These are phyloP conservation scores for Cladophialophora exuberans DNA, from an alignment of 2,329 filamentous ascomycete species.

Conservation along the genomic window DNA sequence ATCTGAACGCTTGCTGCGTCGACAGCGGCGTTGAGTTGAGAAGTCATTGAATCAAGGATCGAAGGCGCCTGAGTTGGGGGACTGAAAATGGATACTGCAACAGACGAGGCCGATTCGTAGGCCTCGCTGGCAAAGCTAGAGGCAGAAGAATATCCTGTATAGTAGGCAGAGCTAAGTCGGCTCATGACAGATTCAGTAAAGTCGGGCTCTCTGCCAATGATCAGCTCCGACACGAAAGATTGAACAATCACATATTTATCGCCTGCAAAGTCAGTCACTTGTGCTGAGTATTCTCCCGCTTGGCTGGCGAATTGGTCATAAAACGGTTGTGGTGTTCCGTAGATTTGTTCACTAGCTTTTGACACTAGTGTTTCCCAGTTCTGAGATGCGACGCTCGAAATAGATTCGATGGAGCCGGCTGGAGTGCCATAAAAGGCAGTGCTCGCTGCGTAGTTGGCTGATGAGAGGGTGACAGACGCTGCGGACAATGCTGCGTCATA, in stretches of 20 bases:
- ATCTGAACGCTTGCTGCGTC: constrained; percentile 61
- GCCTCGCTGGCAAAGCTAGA: constrained; percentile 57
- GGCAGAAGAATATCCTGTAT: constrained; percentile 60
- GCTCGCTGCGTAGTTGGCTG: constrained; percentile 46
- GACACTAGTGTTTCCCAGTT: constrained; percentile 68
- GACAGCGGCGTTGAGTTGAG: constrained; percentile 62
- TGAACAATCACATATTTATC: constrained; percentile 72
- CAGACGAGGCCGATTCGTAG: constrained; percentile 46
- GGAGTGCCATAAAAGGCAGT: constrained; percentile 50
- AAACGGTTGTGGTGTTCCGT: constrained; percentile 63
- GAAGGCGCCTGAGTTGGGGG: constrained; percentile 61
- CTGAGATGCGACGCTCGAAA: constrained; percentile 60
- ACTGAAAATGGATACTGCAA: constrained; percentile 46
- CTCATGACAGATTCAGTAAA: constrained; percentile 81
- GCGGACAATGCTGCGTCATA: constrained; percentile 49
- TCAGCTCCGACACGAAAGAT: constrained; percentile 73
- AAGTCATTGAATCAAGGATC: constrained; percentile 60
- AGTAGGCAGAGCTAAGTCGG: constrained; percentile 72
- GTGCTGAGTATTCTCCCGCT: constrained; percentile 55
- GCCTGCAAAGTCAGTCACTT: constrained; percentile 63
- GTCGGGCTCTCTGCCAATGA: constrained; percentile 75
- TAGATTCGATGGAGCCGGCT: constrained; percentile 48
- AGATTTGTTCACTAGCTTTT: constrained; percentile 69
- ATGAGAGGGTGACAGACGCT: constrained; percentile 47
- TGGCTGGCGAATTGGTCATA: constrained; percentile 25